Conservation (phyloP, 1,284 basidiomycete genomes). For the Melampsora larici-populina region DNA sequence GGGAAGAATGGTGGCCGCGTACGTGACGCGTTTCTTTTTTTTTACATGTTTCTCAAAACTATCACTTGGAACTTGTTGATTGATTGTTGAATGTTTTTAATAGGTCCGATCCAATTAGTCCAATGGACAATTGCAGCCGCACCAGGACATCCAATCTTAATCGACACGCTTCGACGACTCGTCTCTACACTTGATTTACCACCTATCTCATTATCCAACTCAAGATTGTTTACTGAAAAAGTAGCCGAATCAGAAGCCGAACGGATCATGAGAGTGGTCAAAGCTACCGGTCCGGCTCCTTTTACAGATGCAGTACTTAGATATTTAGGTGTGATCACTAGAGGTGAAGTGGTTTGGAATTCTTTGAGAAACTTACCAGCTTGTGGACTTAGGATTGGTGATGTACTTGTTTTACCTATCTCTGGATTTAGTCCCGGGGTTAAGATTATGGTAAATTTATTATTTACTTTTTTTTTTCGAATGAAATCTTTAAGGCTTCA, state of each 20-base stretch:
- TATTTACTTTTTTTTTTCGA: too few relatives aligned
- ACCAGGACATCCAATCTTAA: conserved; percentile 53
- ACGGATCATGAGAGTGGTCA: conserved; percentile 5
- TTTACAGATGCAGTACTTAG: conserved; percentile 28
- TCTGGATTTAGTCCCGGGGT: conserved; percentile 53
- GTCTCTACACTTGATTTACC: conserved; percentile 46
- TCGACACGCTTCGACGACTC: conserved; percentile 54
- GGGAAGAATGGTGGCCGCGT: conserved; percentile 53
- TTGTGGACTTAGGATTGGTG: conserved; percentile 51
- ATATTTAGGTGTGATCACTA: conserved; percentile 41
- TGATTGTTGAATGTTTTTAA: neutral
- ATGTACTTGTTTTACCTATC: conserved; percentile 55
- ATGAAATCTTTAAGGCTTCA: too few relatives aligned
- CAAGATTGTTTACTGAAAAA: neutral
- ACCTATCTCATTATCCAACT: neutral
- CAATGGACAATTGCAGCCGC: conserved; percentile 56
- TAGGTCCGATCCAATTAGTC: conserved; percentile 54
- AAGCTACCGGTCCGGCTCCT: conserved; percentile 42
- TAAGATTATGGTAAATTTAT: conserved; percentile 34
- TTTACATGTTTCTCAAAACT: neutral
- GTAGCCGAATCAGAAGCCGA: neutral
- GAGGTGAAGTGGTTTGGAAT: conserved; percentile 44
- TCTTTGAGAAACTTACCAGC: conserved; percentile 44
- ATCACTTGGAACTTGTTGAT: neutral
- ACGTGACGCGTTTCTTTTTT: neutral